A percentile compares a stretch with the other conserved stretches of the same genome.
Conservation (phyloP, 441 rosid genomes). For the Pelargonium cotyledonis region DNA sequence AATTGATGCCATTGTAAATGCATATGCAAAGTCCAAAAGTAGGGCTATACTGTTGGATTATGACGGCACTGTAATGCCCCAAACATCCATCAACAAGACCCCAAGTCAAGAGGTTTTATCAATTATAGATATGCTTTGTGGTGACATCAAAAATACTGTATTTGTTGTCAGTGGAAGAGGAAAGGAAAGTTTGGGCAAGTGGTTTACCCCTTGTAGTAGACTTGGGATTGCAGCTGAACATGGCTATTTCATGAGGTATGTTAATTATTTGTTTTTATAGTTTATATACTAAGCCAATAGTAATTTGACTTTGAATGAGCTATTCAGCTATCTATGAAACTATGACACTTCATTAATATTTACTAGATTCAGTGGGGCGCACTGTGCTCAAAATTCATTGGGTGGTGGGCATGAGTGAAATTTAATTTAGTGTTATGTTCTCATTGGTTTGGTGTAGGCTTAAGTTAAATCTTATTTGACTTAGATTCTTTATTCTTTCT, state of each 20-base stretch:
- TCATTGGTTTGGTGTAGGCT: too few species aligned
- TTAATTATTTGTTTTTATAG: neutral
- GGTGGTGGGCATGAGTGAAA: too few species aligned
- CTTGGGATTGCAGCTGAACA: slow-evolving; percentile 76
- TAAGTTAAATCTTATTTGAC: neutral
- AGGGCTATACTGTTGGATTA: slow-evolving; percentile 63
- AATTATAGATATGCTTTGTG: slow-evolving; percentile 41
- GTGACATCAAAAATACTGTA: slow-evolving; percentile 47
- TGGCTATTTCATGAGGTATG: slow-evolving; percentile 58
- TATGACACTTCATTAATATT: too few species aligned
- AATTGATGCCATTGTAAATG: slow-evolving; percentile 41
- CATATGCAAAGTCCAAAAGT: slow-evolving; percentile 50
- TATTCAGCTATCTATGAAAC: too few species aligned
- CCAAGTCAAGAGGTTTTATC: slow-evolving; percentile 50
- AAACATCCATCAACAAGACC: slow-evolving; percentile 50
- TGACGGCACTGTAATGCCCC: slow-evolving; percentile 73
- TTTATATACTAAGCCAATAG: too few species aligned
- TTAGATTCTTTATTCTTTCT: neutral
- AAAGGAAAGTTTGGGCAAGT: slow-evolving; percentile 50
- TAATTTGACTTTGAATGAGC: too few species aligned
- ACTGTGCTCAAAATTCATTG: too few species aligned
- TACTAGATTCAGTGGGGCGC: too few species aligned
- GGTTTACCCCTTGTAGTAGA: slow-evolving; percentile 60
- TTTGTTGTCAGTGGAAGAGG: slow-evolving; percentile 75
- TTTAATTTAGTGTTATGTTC: too few species aligned